Base-by-base conservation (phyloP, 2,329 filamentous ascomycete genomes). In the Fusarium sp. region DNA sequence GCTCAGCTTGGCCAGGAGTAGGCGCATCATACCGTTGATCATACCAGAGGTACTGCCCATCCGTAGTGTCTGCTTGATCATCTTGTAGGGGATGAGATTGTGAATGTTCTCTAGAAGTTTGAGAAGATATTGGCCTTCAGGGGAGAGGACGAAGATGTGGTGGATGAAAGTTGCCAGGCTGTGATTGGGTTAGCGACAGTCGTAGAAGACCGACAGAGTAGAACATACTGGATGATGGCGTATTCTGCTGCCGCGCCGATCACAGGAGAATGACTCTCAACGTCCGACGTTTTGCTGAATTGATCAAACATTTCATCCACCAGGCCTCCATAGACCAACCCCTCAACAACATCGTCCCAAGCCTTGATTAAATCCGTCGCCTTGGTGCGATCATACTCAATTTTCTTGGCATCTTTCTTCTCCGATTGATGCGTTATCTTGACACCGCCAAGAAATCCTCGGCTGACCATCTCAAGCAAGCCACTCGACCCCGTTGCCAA, bases 41-140 rank as follows among this genome's bases (percentile, higher is more conserved):
- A 96, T 94, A 21, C 89, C 91, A 2, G 92, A 92, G 0, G 92
- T 92, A 76, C 95, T 96, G 8, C 92, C 91, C 16, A 94, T 85
- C 42, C 89, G 88, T 6, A 96, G 81, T 0, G 91, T 93, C 77
- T 94, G 91, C 63, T 89, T 86, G 52, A 94, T 84, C 67, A 93
- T 82, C 43, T 86, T 84, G 76, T 94, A 95, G 0, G 92, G 92
- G 0, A 93, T 80, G 58, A 94, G 82, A 58, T 86, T 88, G 77
- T 94, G 90, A 13, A 90, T 84, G 68, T 88, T 92, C 59, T 91
- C 89, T 30, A 93, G 80, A 41, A 94, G 85, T 62, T 90, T 90
- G 21, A 93, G 81, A 26, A 95, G 81, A 67, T 92, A 92, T 42
- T 90, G 91, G 0, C 92, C 93, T 75, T 94, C 91, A 1, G 92